Conservation (phyloP, 2,329 filamentous ascomycete species). For the Teratosphaeria gauchensis region DNA sequence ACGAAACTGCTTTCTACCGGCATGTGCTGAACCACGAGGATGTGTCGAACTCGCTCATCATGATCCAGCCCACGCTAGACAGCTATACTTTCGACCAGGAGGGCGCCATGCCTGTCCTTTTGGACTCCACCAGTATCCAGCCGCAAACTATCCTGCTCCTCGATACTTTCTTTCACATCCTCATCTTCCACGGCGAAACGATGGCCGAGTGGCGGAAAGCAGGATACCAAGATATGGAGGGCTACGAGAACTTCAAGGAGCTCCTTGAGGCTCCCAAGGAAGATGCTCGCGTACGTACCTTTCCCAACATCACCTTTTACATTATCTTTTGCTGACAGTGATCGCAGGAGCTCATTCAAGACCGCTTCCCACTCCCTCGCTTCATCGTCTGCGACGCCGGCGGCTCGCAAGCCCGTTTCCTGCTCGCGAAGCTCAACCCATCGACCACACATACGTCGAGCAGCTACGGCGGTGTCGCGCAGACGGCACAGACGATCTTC, state of each 20-base stretch:
- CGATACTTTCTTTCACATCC: conserved; percentile 98
- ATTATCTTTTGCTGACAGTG: conserved; percentile 2
- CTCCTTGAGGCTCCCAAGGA: conserved; percentile 91
- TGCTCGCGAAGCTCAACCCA: conserved; percentile 93
- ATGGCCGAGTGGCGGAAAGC: conserved; percentile 97
- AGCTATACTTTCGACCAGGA: conserved; percentile 97
- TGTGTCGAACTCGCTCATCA: conserved; percentile 89
- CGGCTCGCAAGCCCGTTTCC: conserved; percentile 92
- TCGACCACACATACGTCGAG: conserved; percentile 93
- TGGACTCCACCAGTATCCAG: conserved; percentile 94
- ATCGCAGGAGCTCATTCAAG: conserved; percentile 81
- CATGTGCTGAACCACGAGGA: conserved; percentile 97
- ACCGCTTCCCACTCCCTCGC: conserved; percentile 93
- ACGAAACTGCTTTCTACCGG: conserved; percentile 97
- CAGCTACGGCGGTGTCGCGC: conserved; percentile 79
- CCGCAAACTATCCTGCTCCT: conserved; percentile 86
- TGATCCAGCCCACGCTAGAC: conserved; percentile 97
- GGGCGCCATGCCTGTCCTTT: conserved; percentile 80
- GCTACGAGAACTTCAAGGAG: conserved; percentile 89
- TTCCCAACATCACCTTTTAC: neutral
- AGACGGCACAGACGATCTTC: conserved; percentile 95
- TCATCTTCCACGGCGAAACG: conserved; percentile 98
- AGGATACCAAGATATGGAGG: conserved; percentile 94
- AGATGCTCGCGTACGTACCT: conserved; percentile 68
- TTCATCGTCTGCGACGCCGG: conserved; percentile 99